Evolutionary conservation across 805 yeast species (phyloP).

Genomic region (Ogataea kodamae): DNA sequence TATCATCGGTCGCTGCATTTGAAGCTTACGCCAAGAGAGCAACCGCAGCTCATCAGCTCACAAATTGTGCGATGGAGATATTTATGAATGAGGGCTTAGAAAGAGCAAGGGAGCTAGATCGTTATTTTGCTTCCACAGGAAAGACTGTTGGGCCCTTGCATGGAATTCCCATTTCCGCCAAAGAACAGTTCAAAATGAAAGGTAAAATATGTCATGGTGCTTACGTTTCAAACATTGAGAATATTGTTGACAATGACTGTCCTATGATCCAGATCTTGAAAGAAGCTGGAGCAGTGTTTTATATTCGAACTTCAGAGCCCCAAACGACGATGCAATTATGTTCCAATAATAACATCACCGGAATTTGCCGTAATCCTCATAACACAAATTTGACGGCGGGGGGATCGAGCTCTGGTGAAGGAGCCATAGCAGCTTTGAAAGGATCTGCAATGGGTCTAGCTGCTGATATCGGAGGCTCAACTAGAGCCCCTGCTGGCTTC

Average conservation of each 20-base stretch:
- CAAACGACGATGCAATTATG: constrained; percentile 4
- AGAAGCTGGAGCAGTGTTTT: constrained; percentile 33
- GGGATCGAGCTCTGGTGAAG: constrained; percentile 6
- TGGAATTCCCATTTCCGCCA: constrained; percentile 60
- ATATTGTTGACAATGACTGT: constrained; percentile 39
- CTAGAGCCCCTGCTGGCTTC: constrained; percentile 44
- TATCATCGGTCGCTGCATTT: constrained; percentile 41
- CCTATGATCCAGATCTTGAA: constrained; percentile 39
- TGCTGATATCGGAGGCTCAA: constrained; percentile 5
- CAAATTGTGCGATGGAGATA: constrained; percentile 46
- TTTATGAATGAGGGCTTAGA: constrained; percentile 45
- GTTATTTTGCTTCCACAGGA: constrained; percentile 41
- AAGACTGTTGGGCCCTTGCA: constrained; percentile 55
- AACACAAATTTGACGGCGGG: constrained; percentile 3
- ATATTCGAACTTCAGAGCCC: constrained; percentile 4
- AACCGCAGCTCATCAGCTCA: constrained; percentile 45
- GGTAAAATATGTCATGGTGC: constrained; percentile 54
- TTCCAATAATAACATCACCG: constrained; percentile 3
- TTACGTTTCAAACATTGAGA: constrained; percentile 40
- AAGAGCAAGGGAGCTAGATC: constrained; percentile 51
- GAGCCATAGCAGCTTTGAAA: constrained; percentile 3
- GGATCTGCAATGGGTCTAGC: constrained; percentile 6
- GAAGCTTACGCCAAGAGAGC: constrained; percentile 48
- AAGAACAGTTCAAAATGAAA: constrained; percentile 49
- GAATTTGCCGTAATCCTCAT: constrained; percentile 2